These are phyloP conservation scores for Aspergillus sparsus DNA, from an alignment of 495 filamentous ascomycete species.

Conservation along the genomic window DNA sequence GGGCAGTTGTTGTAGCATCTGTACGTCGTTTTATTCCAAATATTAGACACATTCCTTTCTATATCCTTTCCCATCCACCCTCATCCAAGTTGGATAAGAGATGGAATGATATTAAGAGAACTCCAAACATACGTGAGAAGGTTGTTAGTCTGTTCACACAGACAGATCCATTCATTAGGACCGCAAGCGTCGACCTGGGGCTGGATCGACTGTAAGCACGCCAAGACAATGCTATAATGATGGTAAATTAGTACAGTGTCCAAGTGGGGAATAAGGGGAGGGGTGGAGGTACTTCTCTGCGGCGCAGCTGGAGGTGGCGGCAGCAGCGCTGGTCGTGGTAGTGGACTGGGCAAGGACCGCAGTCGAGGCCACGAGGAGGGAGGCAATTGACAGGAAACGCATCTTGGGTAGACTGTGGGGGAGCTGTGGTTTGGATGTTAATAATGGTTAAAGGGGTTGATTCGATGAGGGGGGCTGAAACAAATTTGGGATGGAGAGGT, in stretches of 20 bases:
- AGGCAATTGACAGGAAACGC: slow-evolving; percentile 10
- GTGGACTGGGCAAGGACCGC: slow-evolving; percentile 14
- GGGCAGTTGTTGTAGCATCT: slow-evolving; percentile 48
- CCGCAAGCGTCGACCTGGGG: slow-evolving; percentile 30
- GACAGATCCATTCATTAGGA: slow-evolving; percentile 33
- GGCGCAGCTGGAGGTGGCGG: slow-evolving; percentile 6
- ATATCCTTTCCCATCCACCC: slow-evolving; percentile 11
- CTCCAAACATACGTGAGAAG: slow-evolving; percentile 31
- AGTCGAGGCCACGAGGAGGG: slow-evolving; percentile 11
- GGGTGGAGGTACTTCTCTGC: slow-evolving; percentile 16
- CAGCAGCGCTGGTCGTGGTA: slow-evolving; percentile 5
- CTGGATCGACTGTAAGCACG: slow-evolving; percentile 30
- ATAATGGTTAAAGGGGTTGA: background rate
- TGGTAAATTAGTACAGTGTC: background rate
- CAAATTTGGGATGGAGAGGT: background rate
- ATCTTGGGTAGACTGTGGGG: slow-evolving; percentile 12
- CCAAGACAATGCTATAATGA: slow-evolving; percentile 32
- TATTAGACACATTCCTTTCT: background rate
- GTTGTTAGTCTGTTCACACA: slow-evolving; percentile 35
- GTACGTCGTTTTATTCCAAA: background rate
- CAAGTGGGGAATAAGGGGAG: slow-evolving; percentile 5
- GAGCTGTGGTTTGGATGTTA: background rate
- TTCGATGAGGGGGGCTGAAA: background rate
- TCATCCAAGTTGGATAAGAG: too few species aligned
- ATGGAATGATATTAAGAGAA: too few species aligned